Conservation (phyloP, 495 filamentous ascomycete species). For the Bryoglossum gracile region DNA sequence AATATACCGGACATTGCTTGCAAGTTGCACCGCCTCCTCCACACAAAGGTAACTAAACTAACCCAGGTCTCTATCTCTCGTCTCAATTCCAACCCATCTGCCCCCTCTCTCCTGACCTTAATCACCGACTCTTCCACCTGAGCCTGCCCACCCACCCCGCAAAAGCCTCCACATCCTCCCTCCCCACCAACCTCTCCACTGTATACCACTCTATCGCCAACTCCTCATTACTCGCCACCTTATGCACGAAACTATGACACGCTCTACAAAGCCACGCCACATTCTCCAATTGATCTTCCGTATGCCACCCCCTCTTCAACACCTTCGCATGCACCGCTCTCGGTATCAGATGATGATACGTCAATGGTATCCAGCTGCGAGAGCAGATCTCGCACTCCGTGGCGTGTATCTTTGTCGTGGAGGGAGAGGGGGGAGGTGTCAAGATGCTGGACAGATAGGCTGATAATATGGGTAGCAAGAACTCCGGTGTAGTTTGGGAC, state of each 20-base stretch:
- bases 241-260: conserved; percentile 82
- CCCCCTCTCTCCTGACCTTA: conserved; percentile 9
- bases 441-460: conserved; percentile 49
- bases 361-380: conserved; percentile 68
- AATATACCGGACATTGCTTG: too few relatives aligned
- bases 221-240: conserved; percentile 69
- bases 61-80: too few relatives aligned
- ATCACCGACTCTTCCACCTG: conserved; percentile 56
- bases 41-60: too few relatives aligned
- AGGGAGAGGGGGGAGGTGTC: conserved; percentile 54
- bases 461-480: conserved; percentile 54
- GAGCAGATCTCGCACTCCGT: conserved; percentile 73
- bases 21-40: too few relatives aligned
- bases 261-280: conserved; percentile 88
- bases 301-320: conserved; percentile 74
- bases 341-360: conserved; percentile 83
- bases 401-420: conserved; percentile 38
- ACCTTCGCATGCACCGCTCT: conserved; percentile 70
- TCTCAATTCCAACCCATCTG: background rate
- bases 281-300: conserved; percentile 63
- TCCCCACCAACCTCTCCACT: conserved; percentile 57
- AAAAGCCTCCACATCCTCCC: conserved; percentile 69
- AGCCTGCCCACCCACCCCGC: conserved; percentile 57
- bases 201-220: conserved; percentile 68
- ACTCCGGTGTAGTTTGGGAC: conserved; percentile 35